Conservation (phyloP, 768 basidiomycete species). For the Pholiota conissans region DNA sequence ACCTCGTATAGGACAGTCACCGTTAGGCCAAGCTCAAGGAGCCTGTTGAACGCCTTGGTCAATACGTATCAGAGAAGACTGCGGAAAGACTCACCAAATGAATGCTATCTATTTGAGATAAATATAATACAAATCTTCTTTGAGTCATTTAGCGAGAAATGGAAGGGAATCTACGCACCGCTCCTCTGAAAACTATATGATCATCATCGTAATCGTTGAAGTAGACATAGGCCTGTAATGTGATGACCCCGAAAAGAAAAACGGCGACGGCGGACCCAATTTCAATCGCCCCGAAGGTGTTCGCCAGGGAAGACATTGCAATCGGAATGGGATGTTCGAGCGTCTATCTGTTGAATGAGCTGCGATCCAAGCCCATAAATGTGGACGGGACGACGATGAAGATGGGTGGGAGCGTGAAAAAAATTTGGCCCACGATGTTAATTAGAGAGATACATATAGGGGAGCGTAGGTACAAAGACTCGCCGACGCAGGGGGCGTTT, state of each 20-base stretch:
- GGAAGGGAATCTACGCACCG: constrained; percentile 10
- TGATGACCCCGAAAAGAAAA: constrained; percentile 25
- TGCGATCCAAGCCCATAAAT: neutral
- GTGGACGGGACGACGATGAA: neutral
- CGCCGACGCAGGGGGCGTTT: too few relatives aligned
- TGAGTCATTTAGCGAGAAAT: neutral
- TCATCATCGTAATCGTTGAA: constrained; percentile 19
- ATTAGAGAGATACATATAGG: neutral
- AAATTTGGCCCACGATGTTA: neutral
- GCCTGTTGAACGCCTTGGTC: constrained; percentile 10
- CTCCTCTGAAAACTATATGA: constrained; percentile 12
- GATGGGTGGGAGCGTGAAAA: neutral
- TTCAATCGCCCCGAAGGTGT: constrained; percentile 22
- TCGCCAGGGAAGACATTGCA: neutral
- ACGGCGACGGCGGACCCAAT: constrained; percentile 22
- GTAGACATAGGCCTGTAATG: constrained; percentile 22
- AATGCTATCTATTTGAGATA: neutral
- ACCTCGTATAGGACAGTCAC: constrained; percentile 21
- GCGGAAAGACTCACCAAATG: neutral
- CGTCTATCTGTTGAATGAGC: neutral
- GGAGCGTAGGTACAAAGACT: neutral
- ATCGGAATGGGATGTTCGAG: neutral
- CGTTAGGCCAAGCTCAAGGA: constrained; percentile 25
- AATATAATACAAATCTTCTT: neutral
- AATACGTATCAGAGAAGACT: neutral